These are phyloP conservation scores for Coemansia aciculifera DNA, from an alignment of 192 early-diverging fungal genomes.

Conservation along the genomic window DNA sequence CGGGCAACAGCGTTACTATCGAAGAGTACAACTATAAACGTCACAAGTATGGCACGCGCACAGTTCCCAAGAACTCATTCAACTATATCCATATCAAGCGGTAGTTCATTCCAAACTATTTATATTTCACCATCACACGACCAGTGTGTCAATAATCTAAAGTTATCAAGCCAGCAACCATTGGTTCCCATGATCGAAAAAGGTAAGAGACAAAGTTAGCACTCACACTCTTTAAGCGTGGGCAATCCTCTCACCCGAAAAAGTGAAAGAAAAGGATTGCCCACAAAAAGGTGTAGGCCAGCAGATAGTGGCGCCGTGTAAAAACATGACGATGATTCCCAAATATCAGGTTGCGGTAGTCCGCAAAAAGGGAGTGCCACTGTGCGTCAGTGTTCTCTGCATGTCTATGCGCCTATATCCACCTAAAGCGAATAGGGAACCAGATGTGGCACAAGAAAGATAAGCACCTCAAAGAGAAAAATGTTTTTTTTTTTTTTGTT, in stretches of 20 bases:
- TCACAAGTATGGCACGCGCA: conserved; percentile 26
- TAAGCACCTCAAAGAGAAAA: background rate
- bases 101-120: background rate
- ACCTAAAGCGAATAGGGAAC: background rate
- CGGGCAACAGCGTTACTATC: conserved; percentile 21
- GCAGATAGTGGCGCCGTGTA: conserved; percentile 2
- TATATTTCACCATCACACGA: background rate
- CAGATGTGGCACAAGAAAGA: background rate
- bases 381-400: conserved; percentile 1
- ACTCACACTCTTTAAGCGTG: background rate
- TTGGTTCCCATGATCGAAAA: no score
- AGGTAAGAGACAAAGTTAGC: background rate
- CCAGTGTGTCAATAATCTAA: background rate
- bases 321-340: conserved; percentile 1
- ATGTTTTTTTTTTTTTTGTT: no score
- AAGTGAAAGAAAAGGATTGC: background rate
- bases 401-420: background rate
- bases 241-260: background rate
- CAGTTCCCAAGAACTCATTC: conserved; percentile 35
- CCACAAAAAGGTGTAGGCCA: background rate
- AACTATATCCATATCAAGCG: conserved; percentile 34
- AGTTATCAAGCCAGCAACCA: background rate
- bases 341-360: background rate
- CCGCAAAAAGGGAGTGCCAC: conserved; percentile 1
- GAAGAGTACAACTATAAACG: conserved; percentile 11